These are phyloP conservation scores for Rhododendron vialii DNA, from an alignment of 148 eudicot species.

Conservation along the genomic window DNA sequence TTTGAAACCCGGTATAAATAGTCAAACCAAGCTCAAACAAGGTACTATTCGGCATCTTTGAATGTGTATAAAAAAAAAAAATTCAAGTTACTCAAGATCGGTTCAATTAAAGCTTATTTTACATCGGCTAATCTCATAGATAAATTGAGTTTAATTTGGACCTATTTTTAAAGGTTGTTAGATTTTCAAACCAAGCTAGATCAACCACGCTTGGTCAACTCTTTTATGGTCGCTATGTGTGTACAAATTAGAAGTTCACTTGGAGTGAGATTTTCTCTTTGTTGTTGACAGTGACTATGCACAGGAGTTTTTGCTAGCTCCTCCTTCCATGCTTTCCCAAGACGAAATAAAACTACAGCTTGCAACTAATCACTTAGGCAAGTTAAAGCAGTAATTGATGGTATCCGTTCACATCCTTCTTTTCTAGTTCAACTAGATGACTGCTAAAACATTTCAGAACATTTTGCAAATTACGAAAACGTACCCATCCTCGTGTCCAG, in stretches of 20 bases:
- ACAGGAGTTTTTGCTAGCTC: slow-evolving; percentile 60
- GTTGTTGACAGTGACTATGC: slow-evolving; percentile 68
- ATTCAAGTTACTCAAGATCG: neutral
- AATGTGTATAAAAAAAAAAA: no score
- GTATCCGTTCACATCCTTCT: no score
- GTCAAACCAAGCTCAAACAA: neutral
- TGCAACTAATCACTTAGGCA: slow-evolving; percentile 35
- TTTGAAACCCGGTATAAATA: neutral
- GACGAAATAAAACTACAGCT: slow-evolving; percentile 75
- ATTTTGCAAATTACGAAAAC: no score
- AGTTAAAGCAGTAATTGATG: no score
- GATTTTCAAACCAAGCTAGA: neutral
- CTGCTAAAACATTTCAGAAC: no score
- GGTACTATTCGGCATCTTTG: neutral
- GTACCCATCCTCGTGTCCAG: no score
- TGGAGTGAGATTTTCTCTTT: slow-evolving; percentile 4
- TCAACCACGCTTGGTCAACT: neutral
- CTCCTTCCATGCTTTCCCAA: slow-evolving; percentile 61
- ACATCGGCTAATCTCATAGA: neutral
- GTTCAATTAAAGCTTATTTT: neutral
- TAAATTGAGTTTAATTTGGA: neutral
- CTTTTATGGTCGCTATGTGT: neutral
- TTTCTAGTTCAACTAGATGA: no score
- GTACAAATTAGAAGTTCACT: neutral
- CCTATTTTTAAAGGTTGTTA: neutral